phyloP scores from a whole-genome alignment of 805 yeast species.

The Candida insectalens region DNA sequence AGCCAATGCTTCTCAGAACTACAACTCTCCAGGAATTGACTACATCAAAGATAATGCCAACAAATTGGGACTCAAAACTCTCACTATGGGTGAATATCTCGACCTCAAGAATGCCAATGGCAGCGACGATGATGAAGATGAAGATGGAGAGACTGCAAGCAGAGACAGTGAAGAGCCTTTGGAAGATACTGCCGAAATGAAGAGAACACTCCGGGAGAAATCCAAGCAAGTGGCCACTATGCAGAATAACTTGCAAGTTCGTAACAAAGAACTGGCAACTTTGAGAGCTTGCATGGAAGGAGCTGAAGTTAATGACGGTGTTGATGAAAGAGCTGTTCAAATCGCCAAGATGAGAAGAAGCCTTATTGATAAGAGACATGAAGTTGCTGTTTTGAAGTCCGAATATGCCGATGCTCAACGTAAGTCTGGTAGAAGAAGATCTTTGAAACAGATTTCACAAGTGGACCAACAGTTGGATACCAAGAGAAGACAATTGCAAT shows the following conservation, averaged over 20 bases:
- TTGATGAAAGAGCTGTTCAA: slow-evolving; percentile 1
- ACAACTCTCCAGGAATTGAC: slow-evolving; percentile 18
- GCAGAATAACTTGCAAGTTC: neutral
- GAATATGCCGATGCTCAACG: slow-evolving; percentile 5
- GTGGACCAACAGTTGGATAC: neutral
- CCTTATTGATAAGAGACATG: neutral
- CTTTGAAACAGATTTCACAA: neutral
- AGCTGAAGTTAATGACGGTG: neutral
- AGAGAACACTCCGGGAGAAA: neutral
- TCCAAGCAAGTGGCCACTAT: neutral
- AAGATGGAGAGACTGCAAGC: neutral
- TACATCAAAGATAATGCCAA: slow-evolving; percentile 9
- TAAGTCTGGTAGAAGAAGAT: slow-evolving; percentile 2
- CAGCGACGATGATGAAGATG: neutral
- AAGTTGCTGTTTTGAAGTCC: slow-evolving; percentile 1
- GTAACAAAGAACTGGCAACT: neutral
- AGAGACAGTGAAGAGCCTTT: neutral
- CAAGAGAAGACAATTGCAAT: slow-evolving; percentile 1
- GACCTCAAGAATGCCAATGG: neutral
- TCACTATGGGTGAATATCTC: slow-evolving; percentile 4
- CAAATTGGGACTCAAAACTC: slow-evolving; percentile 3
- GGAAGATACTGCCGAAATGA: neutral
- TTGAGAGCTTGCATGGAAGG: neutral
- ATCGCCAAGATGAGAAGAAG: slow-evolving; percentile 1
- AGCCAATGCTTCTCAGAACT: neutral